Evolutionary conservation across 1,284 basidiomycete species (phyloP), one percentile per base, ranked within the genome.

Genomic region (Phylloboletellus chloephorus): DNA sequence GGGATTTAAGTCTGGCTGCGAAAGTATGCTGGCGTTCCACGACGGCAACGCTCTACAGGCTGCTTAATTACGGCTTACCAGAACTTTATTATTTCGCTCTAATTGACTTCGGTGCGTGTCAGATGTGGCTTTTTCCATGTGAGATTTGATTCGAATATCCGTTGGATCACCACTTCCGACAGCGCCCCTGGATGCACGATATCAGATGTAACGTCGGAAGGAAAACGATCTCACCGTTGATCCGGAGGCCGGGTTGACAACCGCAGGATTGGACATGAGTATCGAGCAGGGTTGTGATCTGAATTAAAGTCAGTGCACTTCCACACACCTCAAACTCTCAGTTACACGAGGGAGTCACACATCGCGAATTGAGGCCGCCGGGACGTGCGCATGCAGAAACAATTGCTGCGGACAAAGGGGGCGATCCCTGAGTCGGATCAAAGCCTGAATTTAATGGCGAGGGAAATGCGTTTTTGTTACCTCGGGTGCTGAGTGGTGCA

Each of bases 361-460:
- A 21, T 34, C 5, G 46, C 31, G 42, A 44, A 31, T 16, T 22
- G 39, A 21, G 16, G 7, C 21, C 7, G 10, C 13, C 38, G 35
- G 37, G 22, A 37, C 26, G 20, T 30, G 24, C 36, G 30, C 30
- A n/a, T 17, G 16, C 26, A 34, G 30, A 53, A 45, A 53, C 19
- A 13, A 30, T 43, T 41, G 39, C 40, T 42, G 46, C 28, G 31
- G 43, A 43, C 17, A 31, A 48, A 47, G 37, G 37, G 41, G 43
- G 51, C 32, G 19, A 42, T 58, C 56, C 44, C 58, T 56, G 51
- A 57, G 28, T 41, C 54, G 56, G 54, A 56, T 60, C 54, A 60
- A 52, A 47, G 16, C 31, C 31, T 43, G 32, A 49, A 41, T 39
- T 26, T 17, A 20, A 46, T 31, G 36, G 40, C 39, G 37, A 46